phyloP scores from a whole-genome alignment of 2,329 filamentous ascomycete species.

The Graphium sp. region DNA sequence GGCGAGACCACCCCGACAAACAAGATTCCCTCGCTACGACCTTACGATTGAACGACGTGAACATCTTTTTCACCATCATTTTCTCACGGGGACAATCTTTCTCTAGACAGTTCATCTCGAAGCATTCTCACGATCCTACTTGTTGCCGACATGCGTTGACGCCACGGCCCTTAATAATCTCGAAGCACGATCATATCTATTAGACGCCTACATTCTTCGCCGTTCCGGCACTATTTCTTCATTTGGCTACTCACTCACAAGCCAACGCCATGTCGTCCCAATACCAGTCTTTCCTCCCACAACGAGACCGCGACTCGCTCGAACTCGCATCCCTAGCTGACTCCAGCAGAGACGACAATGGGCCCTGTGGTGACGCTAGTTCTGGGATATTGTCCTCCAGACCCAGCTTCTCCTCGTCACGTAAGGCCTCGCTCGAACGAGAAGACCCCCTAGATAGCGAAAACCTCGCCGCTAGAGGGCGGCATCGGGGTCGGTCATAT shows the following conservation, averaged over 20 bases:
- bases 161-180: not conserved
- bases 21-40: no score
- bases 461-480: constrained; percentile 27
- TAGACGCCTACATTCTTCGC: no score
- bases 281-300: constrained; percentile 5
- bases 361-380: constrained; percentile 28
- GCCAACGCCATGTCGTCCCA: constrained; percentile 1
- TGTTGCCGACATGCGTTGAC: not conserved
- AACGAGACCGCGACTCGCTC: constrained; percentile 67
- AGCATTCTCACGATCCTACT: no score
- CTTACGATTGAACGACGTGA: no score
- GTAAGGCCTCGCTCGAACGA: constrained; percentile 73
- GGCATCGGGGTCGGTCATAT: constrained; percentile 49
- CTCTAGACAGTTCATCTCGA: no score
- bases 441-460: constrained; percentile 61
- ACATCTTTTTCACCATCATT: no score
- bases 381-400: constrained; percentile 50
- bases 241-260: not conserved
- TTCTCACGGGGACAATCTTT: no score
- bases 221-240: no score
- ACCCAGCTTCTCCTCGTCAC: constrained; percentile 84
- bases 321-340: constrained; percentile 92
- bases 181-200: no score
- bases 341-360: constrained; percentile 33
- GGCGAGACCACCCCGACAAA: not conserved